A percentile compares a stretch with the other conserved stretches of the same genome.
phyloP scores from a whole-genome alignment of 345 rosid genomes.

The Hibiscus syriacus region DNA sequence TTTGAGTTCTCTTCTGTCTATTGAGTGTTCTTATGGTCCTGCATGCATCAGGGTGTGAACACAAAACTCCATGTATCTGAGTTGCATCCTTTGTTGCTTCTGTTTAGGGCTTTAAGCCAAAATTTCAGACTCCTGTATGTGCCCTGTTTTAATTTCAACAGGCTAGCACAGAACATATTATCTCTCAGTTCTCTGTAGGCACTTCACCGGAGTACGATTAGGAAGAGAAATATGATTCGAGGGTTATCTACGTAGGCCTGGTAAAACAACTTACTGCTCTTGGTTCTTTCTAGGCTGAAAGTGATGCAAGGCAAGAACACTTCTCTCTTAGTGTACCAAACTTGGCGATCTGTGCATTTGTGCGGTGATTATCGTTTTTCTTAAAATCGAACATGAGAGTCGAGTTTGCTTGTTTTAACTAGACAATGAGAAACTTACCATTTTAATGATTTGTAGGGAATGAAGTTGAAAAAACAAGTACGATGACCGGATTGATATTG shows the following conservation, averaged over 20 bases:
- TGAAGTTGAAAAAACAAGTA: background rate
- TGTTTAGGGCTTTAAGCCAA: background rate
- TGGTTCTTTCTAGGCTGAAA: too few relatives aligned
- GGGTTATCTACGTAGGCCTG: background rate
- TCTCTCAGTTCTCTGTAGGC: background rate
- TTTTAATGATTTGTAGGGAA: too few relatives aligned
- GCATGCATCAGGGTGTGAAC: background rate
- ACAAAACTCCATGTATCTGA: background rate
- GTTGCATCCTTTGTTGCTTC: background rate
- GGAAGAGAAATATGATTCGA: background rate
- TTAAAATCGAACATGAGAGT: too few relatives aligned
- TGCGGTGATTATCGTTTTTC: too few relatives aligned
- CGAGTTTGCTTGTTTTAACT: too few relatives aligned
- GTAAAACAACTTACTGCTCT: background rate
- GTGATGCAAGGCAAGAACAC: too few relatives aligned
- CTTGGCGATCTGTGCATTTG: too few relatives aligned
- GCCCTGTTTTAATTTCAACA: background rate
- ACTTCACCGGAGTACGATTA: background rate
- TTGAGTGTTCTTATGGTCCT: background rate
- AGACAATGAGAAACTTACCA: too few relatives aligned
- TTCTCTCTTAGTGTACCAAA: too few relatives aligned
- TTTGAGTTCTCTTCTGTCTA: background rate
- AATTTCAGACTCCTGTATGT: background rate
- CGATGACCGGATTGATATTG: background rate
- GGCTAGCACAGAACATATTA: background rate